Base-by-base conservation (phyloP, 106 monocot species). In the Phalaenopsis aphrodite region DNA sequence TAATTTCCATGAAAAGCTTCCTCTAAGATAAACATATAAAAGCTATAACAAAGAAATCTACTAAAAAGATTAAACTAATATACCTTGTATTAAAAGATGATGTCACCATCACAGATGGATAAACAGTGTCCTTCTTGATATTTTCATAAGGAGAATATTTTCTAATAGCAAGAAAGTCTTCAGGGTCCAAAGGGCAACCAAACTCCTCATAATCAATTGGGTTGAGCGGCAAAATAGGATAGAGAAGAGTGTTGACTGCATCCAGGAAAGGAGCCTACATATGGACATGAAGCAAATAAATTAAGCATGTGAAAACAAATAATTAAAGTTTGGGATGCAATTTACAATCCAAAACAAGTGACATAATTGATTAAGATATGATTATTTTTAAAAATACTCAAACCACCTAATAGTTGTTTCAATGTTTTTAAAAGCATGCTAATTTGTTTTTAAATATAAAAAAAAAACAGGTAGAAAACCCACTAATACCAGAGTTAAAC, bases 131-230 rank as follows among this genome's bases (percentile, higher is more conserved):
- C 81, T 99, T 95, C 75, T 87, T 85, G 86, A 99, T 93, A 79
- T 99, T 99, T 39, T 99, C 91, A 85, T 99, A 99, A 74, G 99
- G 93, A 39, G 99, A 95, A 80, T 93, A 93, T 55, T 87, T 87
- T 76, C 72, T 89, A 38, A 99, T 93, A 58, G 90, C 85, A 48
- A 86, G 85, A 78, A 95, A 95, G 80, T 99, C 99, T 80, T 99
- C 94, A 78, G 82, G 77, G 8, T 88, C 87, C 24, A 87, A 83
- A 73, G 95, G 99, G 84, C 84, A 90, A 45, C 99, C 99, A 87
- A 95, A 99, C 82, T 99, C 99, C 76, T 99, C 89, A 75, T 93
- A 99, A 76, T 99, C 99, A 77, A 75, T 72, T 77, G 89, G 86
- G 41, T 86, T 83, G 48, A 99, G 83, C 46, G 95, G 95, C 77